Evolutionary conservation across 2,329 filamentous ascomycete genomes (phyloP).

Genomic region (Volutella citrinella): DNA sequence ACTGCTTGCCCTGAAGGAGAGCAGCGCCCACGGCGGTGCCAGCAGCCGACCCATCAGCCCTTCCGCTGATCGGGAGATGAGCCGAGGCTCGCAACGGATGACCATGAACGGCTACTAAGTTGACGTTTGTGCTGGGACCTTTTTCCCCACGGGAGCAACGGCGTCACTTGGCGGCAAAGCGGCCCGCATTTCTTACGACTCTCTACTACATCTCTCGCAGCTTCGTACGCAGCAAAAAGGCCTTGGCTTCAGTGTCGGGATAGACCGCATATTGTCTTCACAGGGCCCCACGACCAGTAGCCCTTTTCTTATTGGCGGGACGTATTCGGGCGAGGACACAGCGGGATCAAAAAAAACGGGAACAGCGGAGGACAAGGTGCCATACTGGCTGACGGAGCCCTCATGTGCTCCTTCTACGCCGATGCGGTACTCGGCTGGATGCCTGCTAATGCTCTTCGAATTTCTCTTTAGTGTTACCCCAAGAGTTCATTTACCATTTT

Average conservation of each 20-base stretch:
- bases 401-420: too few species aligned
- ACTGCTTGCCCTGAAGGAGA: constrained; percentile 95
- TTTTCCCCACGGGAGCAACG: constrained; percentile 30
- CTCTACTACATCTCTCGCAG: constrained; percentile 28
- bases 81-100: constrained; percentile 94
- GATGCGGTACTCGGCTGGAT: constrained; percentile 12
- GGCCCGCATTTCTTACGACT: constrained; percentile 29
- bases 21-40: constrained; percentile 77
- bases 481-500: constrained; percentile 35
- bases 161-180: constrained; percentile 31
- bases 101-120: constrained; percentile 97
- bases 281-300: constrained; percentile 14
- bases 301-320: constrained; percentile 15
- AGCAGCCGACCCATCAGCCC: constrained; percentile 90
- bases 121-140: constrained; percentile 26
- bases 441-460: constrained; percentile 29
- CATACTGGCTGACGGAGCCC: too few species aligned
- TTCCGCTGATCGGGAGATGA: constrained; percentile 89
- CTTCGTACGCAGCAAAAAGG: constrained; percentile 27
- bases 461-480: constrained; percentile 36
- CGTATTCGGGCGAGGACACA: constrained; percentile 20
- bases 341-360: constrained; percentile 12
- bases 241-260: constrained; percentile 20
- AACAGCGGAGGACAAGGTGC: too few species aligned
- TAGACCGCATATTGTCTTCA: constrained; percentile 14